phyloP scores from a whole-genome alignment of 2,329 filamentous ascomycete genomes.

The Xylariaceae sp. region DNA sequence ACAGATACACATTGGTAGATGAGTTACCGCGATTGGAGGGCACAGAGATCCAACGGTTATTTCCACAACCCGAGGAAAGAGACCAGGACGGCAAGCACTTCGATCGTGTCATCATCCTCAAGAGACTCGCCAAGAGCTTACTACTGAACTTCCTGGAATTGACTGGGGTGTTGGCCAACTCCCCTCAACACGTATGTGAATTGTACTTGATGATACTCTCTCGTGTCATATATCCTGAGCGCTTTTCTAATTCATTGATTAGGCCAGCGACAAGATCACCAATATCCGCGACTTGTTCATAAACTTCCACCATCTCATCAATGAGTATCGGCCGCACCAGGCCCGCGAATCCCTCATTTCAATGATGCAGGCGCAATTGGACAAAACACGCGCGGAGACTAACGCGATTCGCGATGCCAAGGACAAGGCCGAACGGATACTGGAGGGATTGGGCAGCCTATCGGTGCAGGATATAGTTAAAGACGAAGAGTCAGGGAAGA shows the following conservation, averaged over 20 bases:
- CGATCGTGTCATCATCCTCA: slow-evolving; percentile 64
- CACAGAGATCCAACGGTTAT: slow-evolving; percentile 61
- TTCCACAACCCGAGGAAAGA: slow-evolving; percentile 38
- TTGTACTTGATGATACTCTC: background rate
- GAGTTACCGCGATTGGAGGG: slow-evolving; percentile 60
- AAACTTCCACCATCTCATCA: slow-evolving; percentile 90
- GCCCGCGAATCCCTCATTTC: slow-evolving; percentile 69
- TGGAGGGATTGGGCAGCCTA: slow-evolving; percentile 62
- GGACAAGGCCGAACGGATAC: slow-evolving; percentile 67
- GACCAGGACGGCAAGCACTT: slow-evolving; percentile 51
- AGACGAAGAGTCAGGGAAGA: slow-evolving; percentile 4
- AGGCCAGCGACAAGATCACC: slow-evolving; percentile 66
- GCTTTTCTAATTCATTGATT: slow-evolving; percentile 6
- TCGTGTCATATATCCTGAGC: background rate
- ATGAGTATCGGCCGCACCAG: slow-evolving; percentile 72
- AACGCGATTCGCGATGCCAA: slow-evolving; percentile 71
- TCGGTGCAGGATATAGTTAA: slow-evolving; percentile 27
- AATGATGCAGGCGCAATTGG: slow-evolving; percentile 57
- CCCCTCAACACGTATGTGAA: slow-evolving; percentile 50
- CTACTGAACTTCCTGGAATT: slow-evolving; percentile 88
- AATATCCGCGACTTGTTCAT: slow-evolving; percentile 80
- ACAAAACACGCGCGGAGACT: slow-evolving; percentile 62
- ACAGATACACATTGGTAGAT: slow-evolving; percentile 11
- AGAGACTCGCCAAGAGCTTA: slow-evolving; percentile 76
- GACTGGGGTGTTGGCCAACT: slow-evolving; percentile 63